These are phyloP conservation scores for Populus hybrid DNA, from an alignment of 441 rosid genomes.

Conservation along the genomic window DNA sequence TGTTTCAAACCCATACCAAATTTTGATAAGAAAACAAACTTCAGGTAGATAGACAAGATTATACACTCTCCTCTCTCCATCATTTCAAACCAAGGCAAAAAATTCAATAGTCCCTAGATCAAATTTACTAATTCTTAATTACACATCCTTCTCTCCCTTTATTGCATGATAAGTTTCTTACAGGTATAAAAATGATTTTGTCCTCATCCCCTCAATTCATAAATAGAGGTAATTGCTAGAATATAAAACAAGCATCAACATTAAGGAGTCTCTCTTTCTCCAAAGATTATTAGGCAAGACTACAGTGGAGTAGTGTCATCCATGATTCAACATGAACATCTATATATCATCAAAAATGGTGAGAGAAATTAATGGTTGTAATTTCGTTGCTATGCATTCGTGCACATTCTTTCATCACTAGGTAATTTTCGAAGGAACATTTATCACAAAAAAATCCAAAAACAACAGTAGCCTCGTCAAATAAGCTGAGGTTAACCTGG, in stretches of 20 bases:
- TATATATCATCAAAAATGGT: too few species aligned
- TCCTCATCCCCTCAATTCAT: neutral
- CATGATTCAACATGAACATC: too few species aligned
- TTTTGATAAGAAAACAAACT: neutral
- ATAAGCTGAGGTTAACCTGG: too few species aligned
- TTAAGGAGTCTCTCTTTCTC: neutral
- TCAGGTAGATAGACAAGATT: too few species aligned
- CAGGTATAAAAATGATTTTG: neutral
- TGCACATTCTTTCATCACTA: neutral
- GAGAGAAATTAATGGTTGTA: too few species aligned
- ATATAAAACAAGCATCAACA: neutral
- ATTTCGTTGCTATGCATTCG: neutral
- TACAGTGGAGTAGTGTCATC: neutral
- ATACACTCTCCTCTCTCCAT: neutral
- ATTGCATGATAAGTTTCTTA: neutral
- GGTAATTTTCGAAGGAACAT: neutral
- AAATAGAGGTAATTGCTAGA: neutral
- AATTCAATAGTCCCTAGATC: neutral
- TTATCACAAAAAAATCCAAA: neutral
- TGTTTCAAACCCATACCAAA: slow-evolving; percentile 20
- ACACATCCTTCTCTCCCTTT: neutral
- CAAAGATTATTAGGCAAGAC: neutral
- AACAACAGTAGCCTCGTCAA: too few species aligned
- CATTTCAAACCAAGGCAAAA: neutral
- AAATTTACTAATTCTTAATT: neutral